Conservation (phyloP, 108 stramenopile species). For the Discostella stelligeroides region DNA sequence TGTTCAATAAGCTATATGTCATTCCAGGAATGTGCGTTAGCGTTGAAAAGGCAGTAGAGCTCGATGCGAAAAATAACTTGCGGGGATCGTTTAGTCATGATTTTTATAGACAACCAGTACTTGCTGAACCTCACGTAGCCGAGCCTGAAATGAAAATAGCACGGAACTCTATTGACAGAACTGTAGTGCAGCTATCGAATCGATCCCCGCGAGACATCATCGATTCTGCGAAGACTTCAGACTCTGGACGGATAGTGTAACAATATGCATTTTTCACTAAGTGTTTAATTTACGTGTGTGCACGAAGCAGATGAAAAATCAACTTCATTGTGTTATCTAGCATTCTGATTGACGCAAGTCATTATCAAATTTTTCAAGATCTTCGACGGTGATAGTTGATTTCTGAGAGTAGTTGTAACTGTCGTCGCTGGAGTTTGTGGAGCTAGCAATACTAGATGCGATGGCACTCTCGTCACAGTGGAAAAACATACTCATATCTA, state of each 20-base stretch:
- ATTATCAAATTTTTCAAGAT: constrained; percentile 7
- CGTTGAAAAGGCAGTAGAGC: constrained; percentile 55
- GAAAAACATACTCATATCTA: not conserved
- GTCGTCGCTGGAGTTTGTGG: not conserved
- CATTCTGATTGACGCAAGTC: constrained; percentile 12
- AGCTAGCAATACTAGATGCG: not conserved
- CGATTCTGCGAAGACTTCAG: not conserved
- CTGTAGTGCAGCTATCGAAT: not conserved
- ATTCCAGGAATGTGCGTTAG: constrained; percentile 40
- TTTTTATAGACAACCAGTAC: constrained; percentile 80
- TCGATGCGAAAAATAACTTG: constrained; percentile 43
- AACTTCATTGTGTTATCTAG: no score
- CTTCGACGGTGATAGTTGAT: constrained; percentile 5
- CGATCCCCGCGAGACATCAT: no score
- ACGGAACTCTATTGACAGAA: not conserved
- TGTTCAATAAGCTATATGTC: constrained; percentile 54
- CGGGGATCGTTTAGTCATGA: constrained; percentile 31
- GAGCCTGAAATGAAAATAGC: constrained; percentile 15
- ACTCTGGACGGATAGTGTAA: constrained; percentile 36
- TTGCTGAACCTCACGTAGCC: constrained; percentile 51
- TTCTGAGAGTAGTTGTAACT: not conserved
- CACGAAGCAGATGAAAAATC: not conserved
- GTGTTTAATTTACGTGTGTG: not conserved
- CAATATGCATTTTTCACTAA: not conserved
- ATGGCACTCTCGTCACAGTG: constrained; percentile 3